Conservation (phyloP, 257 asterid species). For the Solanum sparsipilum region DNA sequence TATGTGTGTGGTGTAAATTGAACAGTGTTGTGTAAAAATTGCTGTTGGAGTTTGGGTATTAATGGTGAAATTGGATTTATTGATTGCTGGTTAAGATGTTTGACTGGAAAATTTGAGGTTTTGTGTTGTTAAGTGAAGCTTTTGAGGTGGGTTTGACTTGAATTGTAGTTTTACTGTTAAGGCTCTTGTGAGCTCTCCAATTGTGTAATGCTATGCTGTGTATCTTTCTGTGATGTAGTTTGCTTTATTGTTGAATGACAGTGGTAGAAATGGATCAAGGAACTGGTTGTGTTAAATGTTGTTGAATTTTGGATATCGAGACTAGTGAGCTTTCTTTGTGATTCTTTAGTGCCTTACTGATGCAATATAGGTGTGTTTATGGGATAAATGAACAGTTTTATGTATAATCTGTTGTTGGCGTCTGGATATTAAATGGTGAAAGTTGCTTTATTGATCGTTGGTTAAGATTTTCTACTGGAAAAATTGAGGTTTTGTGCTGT, state of each 20-base stretch:
- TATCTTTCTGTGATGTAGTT: not conserved
- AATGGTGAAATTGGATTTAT: not conserved
- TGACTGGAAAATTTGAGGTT: not conserved
- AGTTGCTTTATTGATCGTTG: not conserved
- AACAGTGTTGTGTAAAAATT: not conserved
- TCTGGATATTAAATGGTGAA: slow-evolving; percentile 2
- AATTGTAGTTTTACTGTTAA: not conserved
- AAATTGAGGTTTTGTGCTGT: slow-evolving; percentile 1
- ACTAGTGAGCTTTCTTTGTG: not conserved
- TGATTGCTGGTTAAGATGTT: not conserved
- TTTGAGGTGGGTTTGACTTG: not conserved
- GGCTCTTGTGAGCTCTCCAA: not conserved
- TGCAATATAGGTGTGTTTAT: not conserved
- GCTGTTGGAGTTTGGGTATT: not conserved
- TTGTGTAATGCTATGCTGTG: not conserved
- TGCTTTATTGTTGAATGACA: not conserved
- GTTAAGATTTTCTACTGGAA: not conserved
- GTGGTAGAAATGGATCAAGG: not conserved
- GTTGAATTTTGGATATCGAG: not conserved
- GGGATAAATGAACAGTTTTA: not conserved
- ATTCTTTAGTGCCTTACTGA: not conserved
- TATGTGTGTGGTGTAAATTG: not conserved
- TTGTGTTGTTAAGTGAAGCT: slow-evolving; percentile 7
- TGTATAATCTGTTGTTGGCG: not conserved
- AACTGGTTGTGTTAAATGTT: not conserved